Evolutionary conservation across 1,284 basidiomycete species (phyloP), one percentile per base, ranked within the genome.

Genomic region (Phaffia rhodozyma): DNA sequence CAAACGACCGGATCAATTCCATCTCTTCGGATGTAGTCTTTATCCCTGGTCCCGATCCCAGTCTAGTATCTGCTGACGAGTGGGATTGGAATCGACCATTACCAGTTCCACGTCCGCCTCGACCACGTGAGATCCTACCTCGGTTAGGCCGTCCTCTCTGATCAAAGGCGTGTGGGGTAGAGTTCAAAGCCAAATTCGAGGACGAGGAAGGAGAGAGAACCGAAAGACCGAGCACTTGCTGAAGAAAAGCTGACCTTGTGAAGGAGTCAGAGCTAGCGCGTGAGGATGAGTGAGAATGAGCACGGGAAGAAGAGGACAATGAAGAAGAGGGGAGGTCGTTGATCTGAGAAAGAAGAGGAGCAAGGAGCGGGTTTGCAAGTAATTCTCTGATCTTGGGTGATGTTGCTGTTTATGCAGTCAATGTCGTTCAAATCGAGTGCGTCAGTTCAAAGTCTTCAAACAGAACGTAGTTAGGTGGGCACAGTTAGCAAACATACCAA

Each of bases 361-460:
- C 63, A 4, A 76, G 71, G 1, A 67, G 52, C 0, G 72, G 69
- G 16, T 68, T 60, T 11, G 67, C 58, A 5, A 76, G 70, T 0
- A 75, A 66, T 6, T 68, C 59, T 16, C 75, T 72, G 2, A 76
- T 70, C 2, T 69, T 55, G 1, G 67, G 47, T 0, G 71, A 72
- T 3, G 72, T 73, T 0, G 73, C 74, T 75, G 67, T 4, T 48
- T 6, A 30, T 43, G n/a, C 49, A 49, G 5, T 66, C 57, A 70
- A 63, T 30, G n/a, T 55, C 30, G 30, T 43, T 21, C 43, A 38
- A 49, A 16, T 20, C 43, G 23, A 54, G 48, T n/a, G 48, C 23
- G 47, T 47, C 51, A 49, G 34, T 57, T 23, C 30, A 7, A 54
- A 30, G 51, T 43, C 18, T 20, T 21, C n/a, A 21, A 49, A 21